Conservation (phyloP, 1,284 basidiomycete genomes). For the Cryptococcus deneoformans region DNA sequence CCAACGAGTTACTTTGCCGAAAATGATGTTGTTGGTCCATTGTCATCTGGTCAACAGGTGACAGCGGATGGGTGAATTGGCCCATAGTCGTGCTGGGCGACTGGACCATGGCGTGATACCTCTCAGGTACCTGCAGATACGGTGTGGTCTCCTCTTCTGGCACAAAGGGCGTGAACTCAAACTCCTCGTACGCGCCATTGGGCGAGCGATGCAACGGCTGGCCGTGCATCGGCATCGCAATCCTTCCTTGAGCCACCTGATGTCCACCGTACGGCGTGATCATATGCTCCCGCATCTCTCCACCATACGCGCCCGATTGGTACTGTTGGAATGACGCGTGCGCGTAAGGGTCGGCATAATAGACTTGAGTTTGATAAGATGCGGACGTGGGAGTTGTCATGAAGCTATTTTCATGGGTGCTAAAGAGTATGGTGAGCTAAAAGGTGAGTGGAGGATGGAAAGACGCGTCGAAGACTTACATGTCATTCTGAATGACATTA, state of each 20-base stretch:
- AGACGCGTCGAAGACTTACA: constrained; percentile 7
- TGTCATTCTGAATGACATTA: constrained; percentile 10
- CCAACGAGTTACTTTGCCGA: constrained; percentile 15
- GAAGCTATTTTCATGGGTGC: constrained; percentile 15
- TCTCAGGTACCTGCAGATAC: constrained; percentile 12
- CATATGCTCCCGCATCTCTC: constrained; percentile 13
- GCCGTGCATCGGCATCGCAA: constrained; percentile 19
- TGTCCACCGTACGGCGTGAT: constrained; percentile 18
- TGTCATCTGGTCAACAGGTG: constrained; percentile 23
- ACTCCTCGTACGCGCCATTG: constrained; percentile 4
- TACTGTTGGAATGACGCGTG: constrained; percentile 1
- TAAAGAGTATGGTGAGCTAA: not conserved
- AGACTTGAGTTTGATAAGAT: constrained; percentile 10
- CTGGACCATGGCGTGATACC: no score
- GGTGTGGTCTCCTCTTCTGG: constrained; percentile 18
- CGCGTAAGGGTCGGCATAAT: constrained; percentile 13
- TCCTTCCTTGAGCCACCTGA: constrained; percentile 19
- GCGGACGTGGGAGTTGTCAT: constrained; percentile 13
- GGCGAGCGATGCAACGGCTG: constrained; percentile 10
- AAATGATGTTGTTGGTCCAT: constrained; percentile 8
- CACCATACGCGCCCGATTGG: constrained; percentile 1
- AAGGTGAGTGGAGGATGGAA: not conserved
- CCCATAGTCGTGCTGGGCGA: not conserved
- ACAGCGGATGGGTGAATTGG: constrained; percentile 12
- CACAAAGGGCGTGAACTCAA: constrained; percentile 14